Evolutionary conservation across 306 rosid species (phyloP).

Genomic region (Cicer chorassanicum): DNA sequence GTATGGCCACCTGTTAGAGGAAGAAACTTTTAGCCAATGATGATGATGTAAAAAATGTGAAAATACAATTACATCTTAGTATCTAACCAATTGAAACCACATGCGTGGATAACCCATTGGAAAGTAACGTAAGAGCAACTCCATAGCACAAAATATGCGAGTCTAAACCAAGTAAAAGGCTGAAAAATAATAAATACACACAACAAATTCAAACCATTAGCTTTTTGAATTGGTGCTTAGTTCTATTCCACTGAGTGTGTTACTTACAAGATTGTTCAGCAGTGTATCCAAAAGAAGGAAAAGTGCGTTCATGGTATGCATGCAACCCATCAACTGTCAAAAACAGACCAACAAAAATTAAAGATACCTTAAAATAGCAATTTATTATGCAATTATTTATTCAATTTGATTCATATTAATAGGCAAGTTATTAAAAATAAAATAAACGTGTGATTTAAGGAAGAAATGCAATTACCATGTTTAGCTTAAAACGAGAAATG

Average conservation of each 20-base stretch:
- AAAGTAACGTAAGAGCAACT: conserved; percentile 68
- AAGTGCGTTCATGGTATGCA: conserved; percentile 69
- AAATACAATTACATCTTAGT: not conserved
- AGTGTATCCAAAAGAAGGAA: conserved; percentile 75
- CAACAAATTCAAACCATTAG: conserved; percentile 32
- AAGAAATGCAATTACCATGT: conserved; percentile 54
- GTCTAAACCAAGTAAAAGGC: conserved; percentile 85
- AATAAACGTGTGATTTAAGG: not conserved
- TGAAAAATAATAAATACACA: conserved; percentile 44
- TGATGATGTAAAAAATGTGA: conserved; percentile 9
- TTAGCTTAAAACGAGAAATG: conserved; percentile 60
- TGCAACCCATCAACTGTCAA: conserved; percentile 76
- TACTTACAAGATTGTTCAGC: conserved; percentile 79
- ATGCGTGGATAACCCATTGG: conserved; percentile 70
- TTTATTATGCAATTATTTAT: not conserved
- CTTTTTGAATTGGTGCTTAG: not conserved
- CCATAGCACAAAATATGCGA: conserved; percentile 75
- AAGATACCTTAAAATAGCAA: not conserved
- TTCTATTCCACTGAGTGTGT: not conserved
- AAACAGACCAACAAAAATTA: conserved; percentile 26
- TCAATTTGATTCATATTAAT: not conserved
- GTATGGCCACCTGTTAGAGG: conserved; percentile 67
- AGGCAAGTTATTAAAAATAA: not conserved
- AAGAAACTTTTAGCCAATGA: not conserved
- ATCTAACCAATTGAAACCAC: conserved; percentile 47